These are phyloP conservation scores for Penicillium palitans DNA, from an alignment of 2,329 filamentous ascomycete species.

Conservation along the genomic window DNA sequence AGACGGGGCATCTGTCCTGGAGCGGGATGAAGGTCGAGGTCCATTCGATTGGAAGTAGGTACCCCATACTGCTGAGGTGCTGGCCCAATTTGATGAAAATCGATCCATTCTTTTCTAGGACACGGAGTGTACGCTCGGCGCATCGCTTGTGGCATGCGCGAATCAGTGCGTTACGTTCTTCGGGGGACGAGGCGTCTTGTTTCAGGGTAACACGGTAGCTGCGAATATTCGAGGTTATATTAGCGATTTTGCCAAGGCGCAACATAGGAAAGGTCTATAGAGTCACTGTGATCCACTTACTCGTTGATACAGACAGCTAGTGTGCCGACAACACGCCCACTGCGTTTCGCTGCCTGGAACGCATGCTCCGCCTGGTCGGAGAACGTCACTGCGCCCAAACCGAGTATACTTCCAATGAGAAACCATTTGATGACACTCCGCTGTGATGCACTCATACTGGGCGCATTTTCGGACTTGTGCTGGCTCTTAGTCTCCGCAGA, in stretches of 20 bases:
- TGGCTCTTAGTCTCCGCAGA: conserved; percentile 8
- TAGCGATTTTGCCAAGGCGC: conserved; percentile 11
- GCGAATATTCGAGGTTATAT: not conserved
- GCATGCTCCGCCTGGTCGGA: conserved; percentile 71
- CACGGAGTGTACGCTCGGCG: conserved; percentile 79
- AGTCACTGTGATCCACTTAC: conserved; percentile 53
- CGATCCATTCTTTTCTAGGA: conserved; percentile 92
- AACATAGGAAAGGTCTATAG: not conserved
- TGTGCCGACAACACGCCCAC: conserved; percentile 72
- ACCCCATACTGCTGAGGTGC: conserved; percentile 94
- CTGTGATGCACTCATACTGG: conserved; percentile 10
- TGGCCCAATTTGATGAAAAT: conserved; percentile 99
- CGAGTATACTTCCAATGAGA: conserved; percentile 39
- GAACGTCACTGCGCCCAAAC: conserved; percentile 50
- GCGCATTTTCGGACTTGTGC: conserved; percentile 1
- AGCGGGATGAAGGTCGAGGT: conserved; percentile 93
- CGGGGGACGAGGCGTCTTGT: conserved; percentile 60
- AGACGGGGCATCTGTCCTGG: conserved; percentile 93
- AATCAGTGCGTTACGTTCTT: conserved; percentile 67
- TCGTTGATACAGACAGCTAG: conserved; percentile 85
- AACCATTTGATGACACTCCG: conserved; percentile 36
- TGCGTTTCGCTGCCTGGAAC: conserved; percentile 73
- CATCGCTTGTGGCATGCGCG: conserved; percentile 89
- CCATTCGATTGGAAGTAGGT: conserved; percentile 88
- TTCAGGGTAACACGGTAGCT: conserved; percentile 89